Base-by-base conservation (phyloP, 1,284 basidiomycete genomes). In the Marasmius sp. region DNA sequence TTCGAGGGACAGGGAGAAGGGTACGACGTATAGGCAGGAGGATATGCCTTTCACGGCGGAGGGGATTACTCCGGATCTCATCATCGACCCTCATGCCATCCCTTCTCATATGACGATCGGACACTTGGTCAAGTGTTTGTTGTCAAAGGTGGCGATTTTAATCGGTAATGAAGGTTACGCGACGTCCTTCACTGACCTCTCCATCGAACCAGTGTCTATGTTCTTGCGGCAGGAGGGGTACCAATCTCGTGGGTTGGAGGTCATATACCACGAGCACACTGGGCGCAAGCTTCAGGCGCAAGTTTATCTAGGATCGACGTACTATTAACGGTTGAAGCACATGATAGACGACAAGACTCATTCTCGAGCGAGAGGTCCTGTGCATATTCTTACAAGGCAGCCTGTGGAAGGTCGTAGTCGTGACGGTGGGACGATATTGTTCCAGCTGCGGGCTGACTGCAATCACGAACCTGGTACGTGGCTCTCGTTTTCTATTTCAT, bases 331-430 rank as follows among this genome's bases (percentile, higher is more conserved):
- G 58, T 83, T 99, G 68, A 99, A 99, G 81, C 97, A 99, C 79
- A 99, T 99, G 97, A 97, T 99, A 57, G 96, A 98, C 75, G 97
- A 99, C 80, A 99, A 99, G 82, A 99, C 99, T 65, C 97, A 99
- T 79, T 97, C 96, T 33, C 89, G 97, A 68, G 97, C 97, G 14
- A 81, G 97, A 74, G 97, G 97, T n/a, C 97, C 97, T 5, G 93
- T 99, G 9, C n/a, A n/a, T n/a, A n/a, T n/a, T 97, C 98, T n/a
- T n/a, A n/a, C n/a, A n/a, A n/a, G n/a, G n/a, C n/a, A n/a, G 75
- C 97, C 97, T 6, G 97, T 99, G 16, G 97, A 99, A 75, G 97
- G 97, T 87, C 88, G 97, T 78, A 94, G 91, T 85, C 88, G 97
- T 77, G 97, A 98, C 72, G 97, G 97, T 5, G 27, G 27, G 5